A percentile compares a stretch with the other conserved stretches of the same genome.
Evolutionary conservation across 2,329 filamentous ascomycete genomes (phyloP).

Genomic region (Basipetospora chlamydospora): DNA sequence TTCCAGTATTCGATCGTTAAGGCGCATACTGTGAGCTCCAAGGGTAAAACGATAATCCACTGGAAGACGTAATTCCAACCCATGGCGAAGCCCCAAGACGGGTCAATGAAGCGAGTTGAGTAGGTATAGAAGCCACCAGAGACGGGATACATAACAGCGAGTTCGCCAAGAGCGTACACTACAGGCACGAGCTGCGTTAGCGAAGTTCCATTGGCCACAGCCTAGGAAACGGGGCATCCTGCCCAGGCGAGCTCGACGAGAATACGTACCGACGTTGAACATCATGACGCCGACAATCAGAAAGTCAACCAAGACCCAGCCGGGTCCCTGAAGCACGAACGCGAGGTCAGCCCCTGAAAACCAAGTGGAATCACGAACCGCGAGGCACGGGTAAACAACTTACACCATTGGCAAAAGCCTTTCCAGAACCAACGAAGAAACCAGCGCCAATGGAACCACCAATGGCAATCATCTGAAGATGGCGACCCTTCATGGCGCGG

Average conservation of each 20-base stretch:
- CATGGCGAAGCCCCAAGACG: constrained; percentile 43
- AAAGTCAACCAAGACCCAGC: constrained; percentile 33
- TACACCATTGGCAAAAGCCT: constrained; percentile 36
- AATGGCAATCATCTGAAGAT: constrained; percentile 49
- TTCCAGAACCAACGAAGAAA: constrained; percentile 47
- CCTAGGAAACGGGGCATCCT: no score
- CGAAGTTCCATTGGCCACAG: no score
- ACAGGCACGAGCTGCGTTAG: not conserved
- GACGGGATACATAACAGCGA: constrained; percentile 47
- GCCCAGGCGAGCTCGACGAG: no score
- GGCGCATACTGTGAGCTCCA: constrained; percentile 34
- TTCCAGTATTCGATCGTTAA: constrained; percentile 39
- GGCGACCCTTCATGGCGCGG: constrained; percentile 37
- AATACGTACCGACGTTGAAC: constrained; percentile 32
- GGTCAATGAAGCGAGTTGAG: constrained; percentile 45
- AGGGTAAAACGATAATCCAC: constrained; percentile 33
- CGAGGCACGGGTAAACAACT: constrained; percentile 10
- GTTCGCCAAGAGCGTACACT: constrained; percentile 45
- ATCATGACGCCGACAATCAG: constrained; percentile 44
- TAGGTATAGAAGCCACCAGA: constrained; percentile 51
- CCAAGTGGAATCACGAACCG: not conserved
- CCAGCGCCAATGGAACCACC: constrained; percentile 47
- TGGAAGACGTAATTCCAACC: constrained; percentile 37
- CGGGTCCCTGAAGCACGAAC: constrained; percentile 24
- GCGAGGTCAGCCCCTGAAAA: no score